Evolutionary conservation across 202 grass and related monocot species (phyloP).

Genomic region (Musa balbisiana): DNA sequence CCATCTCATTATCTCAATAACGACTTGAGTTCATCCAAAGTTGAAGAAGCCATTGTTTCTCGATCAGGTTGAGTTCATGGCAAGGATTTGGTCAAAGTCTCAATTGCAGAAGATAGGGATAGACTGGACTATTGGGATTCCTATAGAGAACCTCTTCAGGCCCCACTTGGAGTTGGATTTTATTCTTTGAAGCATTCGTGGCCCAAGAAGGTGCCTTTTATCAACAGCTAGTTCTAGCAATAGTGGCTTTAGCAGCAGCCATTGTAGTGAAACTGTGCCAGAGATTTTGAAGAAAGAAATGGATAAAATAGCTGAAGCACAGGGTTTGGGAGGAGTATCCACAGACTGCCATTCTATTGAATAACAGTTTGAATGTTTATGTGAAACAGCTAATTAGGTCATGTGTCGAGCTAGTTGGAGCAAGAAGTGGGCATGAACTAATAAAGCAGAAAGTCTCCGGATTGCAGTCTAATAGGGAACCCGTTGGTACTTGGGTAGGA

Average conservation of each 20-base stretch:
- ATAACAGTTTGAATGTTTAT: constrained; percentile 16
- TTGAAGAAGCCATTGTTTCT: constrained; percentile 12
- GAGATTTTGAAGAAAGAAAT: constrained; percentile 10
- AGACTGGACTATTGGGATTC: background rate
- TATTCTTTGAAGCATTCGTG: constrained; percentile 34
- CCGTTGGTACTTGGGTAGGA: constrained; percentile 37
- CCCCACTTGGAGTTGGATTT: constrained; percentile 69
- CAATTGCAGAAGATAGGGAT: constrained; percentile 12
- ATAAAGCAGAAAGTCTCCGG: constrained; percentile 26
- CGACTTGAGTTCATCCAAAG: background rate
- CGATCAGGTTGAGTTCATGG: constrained; percentile 4
- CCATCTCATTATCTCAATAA: no score
- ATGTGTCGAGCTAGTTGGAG: constrained; percentile 16
- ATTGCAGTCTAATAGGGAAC: constrained; percentile 27
- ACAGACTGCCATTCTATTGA: constrained; percentile 15
- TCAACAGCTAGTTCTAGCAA: constrained; percentile 28
- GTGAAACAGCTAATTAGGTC: constrained; percentile 19
- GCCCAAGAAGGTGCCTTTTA: constrained; percentile 27
- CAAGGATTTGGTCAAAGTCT: background rate
- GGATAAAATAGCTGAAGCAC: constrained; percentile 6
- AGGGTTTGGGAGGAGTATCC: constrained; percentile 8
- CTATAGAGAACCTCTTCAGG: constrained; percentile 30
- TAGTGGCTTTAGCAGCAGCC: constrained; percentile 8
- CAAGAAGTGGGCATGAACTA: constrained; percentile 32
- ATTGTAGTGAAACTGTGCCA: constrained; percentile 18